Conservation (phyloP, 345 rosid genomes). For the Acer campestre region DNA sequence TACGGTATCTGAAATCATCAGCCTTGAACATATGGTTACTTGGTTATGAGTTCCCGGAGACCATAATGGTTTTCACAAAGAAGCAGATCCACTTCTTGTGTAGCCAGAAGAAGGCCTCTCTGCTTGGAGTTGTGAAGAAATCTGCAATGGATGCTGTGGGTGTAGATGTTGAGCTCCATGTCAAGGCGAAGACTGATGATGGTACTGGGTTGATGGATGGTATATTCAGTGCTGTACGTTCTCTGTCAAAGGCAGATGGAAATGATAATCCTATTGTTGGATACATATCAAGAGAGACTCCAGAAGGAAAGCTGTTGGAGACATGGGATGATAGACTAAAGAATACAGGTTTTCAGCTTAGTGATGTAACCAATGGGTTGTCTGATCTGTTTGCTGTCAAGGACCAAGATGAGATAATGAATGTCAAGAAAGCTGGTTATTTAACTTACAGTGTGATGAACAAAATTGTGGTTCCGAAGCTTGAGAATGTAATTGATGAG, state of each 20-base stretch:
- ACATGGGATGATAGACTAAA: slow-evolving; percentile 71
- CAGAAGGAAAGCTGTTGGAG: slow-evolving; percentile 89
- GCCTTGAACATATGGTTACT: slow-evolving; percentile 89
- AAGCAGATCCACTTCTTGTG: slow-evolving; percentile 83
- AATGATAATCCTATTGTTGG: slow-evolving; percentile 60
- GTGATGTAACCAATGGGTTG: slow-evolving; percentile 72
- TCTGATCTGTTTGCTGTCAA: slow-evolving; percentile 89
- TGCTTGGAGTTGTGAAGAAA: slow-evolving; percentile 67
- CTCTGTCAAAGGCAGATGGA: slow-evolving; percentile 44
- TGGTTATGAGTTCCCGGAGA: slow-evolving; percentile 95
- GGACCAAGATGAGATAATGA: slow-evolving; percentile 64
- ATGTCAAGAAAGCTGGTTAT: slow-evolving; percentile 85
- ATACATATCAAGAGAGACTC: slow-evolving; percentile 69
- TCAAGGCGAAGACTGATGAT: slow-evolving; percentile 71
- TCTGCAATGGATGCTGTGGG: slow-evolving; percentile 69
- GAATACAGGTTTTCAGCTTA: slow-evolving; percentile 54
- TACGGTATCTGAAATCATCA: slow-evolving; percentile 84
- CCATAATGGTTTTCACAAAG: slow-evolving; percentile 76
- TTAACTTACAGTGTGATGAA: slow-evolving; percentile 76
- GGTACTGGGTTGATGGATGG: slow-evolving; percentile 67
- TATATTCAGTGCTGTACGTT: slow-evolving; percentile 60
- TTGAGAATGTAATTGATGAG: slow-evolving; percentile 89
- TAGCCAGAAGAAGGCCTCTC: slow-evolving; percentile 72
- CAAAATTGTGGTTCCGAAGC: slow-evolving; percentile 82
- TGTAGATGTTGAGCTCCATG: slow-evolving; percentile 66